A percentile compares a stretch with the other conserved stretches of the same genome.
Conservation (phyloP, 2,329 filamentous ascomycete genomes). For the Beauveria varroae region DNA sequence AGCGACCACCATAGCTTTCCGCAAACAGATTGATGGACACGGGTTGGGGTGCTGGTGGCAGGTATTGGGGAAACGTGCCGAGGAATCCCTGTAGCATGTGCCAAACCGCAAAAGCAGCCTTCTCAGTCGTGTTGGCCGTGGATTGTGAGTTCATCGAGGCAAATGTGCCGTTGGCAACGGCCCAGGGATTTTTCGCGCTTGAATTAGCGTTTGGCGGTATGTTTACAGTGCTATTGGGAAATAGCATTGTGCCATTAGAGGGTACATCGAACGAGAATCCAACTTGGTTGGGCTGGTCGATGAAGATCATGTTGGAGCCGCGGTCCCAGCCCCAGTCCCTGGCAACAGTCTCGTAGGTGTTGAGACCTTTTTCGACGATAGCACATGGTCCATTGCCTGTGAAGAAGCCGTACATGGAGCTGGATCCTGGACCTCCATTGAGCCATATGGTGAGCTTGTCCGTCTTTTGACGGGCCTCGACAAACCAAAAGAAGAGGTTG, state of each 20-base stretch:
- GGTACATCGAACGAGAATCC: constrained; percentile 60
- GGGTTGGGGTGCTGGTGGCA: constrained; percentile 38
- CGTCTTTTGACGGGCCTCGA: constrained; percentile 36
- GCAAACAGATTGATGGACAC: constrained; percentile 58
- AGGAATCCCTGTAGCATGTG: constrained; percentile 58
- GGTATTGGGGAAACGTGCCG: constrained; percentile 49
- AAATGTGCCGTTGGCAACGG: constrained; percentile 58
- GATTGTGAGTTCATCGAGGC: constrained; percentile 39
- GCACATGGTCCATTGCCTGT: constrained; percentile 49
- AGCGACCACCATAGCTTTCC: constrained; percentile 64
- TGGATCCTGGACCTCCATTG: constrained; percentile 59
- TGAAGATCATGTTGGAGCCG: constrained; percentile 46
- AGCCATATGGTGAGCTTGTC: constrained; percentile 51
- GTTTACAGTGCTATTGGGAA: constrained; percentile 32
- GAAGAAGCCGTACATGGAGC: constrained; percentile 59
- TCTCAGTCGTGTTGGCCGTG: constrained; percentile 49
- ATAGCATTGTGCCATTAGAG: constrained; percentile 51
- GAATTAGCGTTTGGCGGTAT: constrained; percentile 17
- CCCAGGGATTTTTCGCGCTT: constrained; percentile 20
- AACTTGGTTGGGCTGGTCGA: constrained; percentile 63
- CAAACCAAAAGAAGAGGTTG: constrained; percentile 46
- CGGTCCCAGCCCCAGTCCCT: constrained; percentile 61
- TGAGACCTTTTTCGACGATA: constrained; percentile 37
- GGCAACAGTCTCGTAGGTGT: constrained; percentile 46
- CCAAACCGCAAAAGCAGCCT: constrained; percentile 54